Evolutionary conservation across 148 eudicot genomes (phyloP), one percentile per base, ranked within the genome.

Genomic region (Spergularia marina): DNA sequence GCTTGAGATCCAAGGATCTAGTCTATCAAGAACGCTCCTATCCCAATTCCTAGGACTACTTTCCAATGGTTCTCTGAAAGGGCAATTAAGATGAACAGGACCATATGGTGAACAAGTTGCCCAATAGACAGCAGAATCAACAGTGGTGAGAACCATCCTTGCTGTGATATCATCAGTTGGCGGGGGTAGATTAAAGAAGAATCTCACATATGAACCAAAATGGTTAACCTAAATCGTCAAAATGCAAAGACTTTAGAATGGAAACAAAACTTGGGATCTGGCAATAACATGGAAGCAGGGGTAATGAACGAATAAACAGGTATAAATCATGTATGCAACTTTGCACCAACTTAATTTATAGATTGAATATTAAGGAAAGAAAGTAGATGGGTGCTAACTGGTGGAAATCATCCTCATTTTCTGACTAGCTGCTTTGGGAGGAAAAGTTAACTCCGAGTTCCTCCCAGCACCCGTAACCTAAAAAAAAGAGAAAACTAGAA

Each of bases 21-120:
- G 82, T 82, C 91, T 89, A 74, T 85, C 83, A 70, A 92, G 82
- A 85, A 96, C 88, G 79, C 86, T 86, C 69, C 65, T 78, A 30
- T 53, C 77, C 97, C 97, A 92, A 36, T 36, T 65, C 55, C 52
- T 74, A 70, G 85, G 78, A 79, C 83, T 84, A 79, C 82, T 89
- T 44, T 85, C 97, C 73, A 95, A 74, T 34, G 99, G 99, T 79
- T 95, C 99, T 79, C 99, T 87, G 78, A 88, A 92, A 72, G 89
- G 85, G 76, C 97, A 95, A 80, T 95, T 95, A 82, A 95, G 82
- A 80, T 95, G 99, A 83, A 91, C 92, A 62, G 99, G 97, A 57
- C 99, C 99, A 75, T 40, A 56, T 11, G 99, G 98, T 69, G 93
- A 75, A 76, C 84, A 81, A 65, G 90, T 90, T 71, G 99, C 89